Percentiles rank a stretch among this genome's conserved stretches.
phyloP scores from a whole-genome alignment of 2,329 filamentous ascomycete species.

The Fusarium albosuccineum region DNA sequence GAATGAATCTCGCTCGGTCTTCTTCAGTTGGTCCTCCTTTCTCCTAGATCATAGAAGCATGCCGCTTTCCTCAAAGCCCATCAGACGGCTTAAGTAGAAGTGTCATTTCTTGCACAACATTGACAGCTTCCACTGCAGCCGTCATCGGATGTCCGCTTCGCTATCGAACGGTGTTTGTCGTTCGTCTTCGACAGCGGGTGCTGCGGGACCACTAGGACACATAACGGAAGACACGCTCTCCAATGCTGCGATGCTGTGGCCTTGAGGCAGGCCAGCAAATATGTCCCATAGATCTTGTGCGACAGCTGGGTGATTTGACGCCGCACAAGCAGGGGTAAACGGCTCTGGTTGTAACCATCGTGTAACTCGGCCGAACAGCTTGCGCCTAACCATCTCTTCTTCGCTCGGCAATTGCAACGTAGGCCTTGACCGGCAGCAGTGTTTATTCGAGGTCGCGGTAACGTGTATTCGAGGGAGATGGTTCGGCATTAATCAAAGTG shows the following conservation, averaged over 20 bases:
- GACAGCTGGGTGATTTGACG: constrained; percentile 8
- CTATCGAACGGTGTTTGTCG: constrained; percentile 40
- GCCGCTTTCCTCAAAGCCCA: background rate
- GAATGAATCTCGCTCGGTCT: constrained; percentile 33
- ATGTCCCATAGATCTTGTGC: constrained; percentile 11
- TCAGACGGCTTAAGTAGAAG: constrained; percentile 32
- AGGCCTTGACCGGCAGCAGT: constrained; percentile 17
- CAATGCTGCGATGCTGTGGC: constrained; percentile 14
- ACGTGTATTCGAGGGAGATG: background rate
- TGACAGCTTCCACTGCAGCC: constrained; percentile 16
- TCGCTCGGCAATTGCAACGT: constrained; percentile 30
- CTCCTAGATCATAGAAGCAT: constrained; percentile 15
- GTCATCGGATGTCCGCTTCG: constrained; percentile 17
- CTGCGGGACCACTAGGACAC: constrained; percentile 11
- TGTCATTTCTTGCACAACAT: constrained; percentile 23
- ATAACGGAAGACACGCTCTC: constrained; percentile 21
- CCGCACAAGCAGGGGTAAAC: constrained; percentile 33
- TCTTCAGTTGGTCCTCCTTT: constrained; percentile 17
- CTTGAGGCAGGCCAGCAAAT: constrained; percentile 13
- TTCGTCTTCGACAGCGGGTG: constrained; percentile 11
- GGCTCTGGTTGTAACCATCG: constrained; percentile 31
- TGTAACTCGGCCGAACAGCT: constrained; percentile 23
- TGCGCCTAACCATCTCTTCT: constrained; percentile 5
- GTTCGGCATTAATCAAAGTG: constrained; percentile 22
- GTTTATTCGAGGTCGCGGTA: background rate